Evolutionary conservation across 2,329 filamentous ascomycete species (phyloP).

Genomic region (Periconia macrospinosa): DNA sequence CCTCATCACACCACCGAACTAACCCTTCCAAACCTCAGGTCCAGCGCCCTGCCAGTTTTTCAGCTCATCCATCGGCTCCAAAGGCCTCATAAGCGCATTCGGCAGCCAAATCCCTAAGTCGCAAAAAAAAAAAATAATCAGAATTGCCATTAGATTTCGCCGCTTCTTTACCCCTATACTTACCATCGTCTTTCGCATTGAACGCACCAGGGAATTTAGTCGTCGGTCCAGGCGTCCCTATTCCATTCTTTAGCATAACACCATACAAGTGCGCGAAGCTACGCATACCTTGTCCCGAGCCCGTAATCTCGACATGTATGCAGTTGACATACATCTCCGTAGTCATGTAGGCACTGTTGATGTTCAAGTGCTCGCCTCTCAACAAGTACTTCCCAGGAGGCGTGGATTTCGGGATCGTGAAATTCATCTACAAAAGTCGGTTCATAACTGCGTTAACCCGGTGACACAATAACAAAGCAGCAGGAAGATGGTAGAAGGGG

Average conservation of each 20-base stretch:
- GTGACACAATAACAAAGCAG: neutral
- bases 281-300: conserved; percentile 3
- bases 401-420: conserved; percentile 14
- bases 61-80: conserved; percentile 6
- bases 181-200: conserved; percentile 6
- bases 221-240: conserved; percentile 6
- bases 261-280: no score
- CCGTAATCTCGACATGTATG: conserved; percentile 7
- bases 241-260: neutral
- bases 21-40: conserved; percentile 5
- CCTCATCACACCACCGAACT: neutral
- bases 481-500: neutral
- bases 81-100: neutral
- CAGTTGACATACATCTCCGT: conserved; percentile 8
- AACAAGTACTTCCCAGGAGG: conserved; percentile 16
- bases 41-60: conserved; percentile 12
- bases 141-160: neutral
- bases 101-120: conserved; percentile 7
- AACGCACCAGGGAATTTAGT: conserved; percentile 11
- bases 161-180: neutral
- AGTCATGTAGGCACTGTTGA: neutral
- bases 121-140: neutral
- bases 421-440: conserved; percentile 8
- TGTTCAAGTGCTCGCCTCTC: conserved; percentile 11
- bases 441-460: neutral